A percentile compares a stretch with the other conserved stretches of the same genome.
phyloP scores from a whole-genome alignment of 352 stramenopile species.

The Phytophthora podocarpi region DNA sequence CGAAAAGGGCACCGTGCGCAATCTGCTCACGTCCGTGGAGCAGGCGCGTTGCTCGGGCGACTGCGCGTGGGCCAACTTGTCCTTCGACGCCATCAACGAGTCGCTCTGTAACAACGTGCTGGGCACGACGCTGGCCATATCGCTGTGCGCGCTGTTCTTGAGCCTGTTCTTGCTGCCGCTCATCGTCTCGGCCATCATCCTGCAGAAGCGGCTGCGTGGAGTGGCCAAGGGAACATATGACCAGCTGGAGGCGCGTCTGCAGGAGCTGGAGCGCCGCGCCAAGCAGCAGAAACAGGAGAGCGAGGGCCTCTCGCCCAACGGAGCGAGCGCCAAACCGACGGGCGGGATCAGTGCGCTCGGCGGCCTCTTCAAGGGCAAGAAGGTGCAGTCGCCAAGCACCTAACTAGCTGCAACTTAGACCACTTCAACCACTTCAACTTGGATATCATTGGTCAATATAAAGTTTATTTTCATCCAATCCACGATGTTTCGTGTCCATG shows the following conservation, averaged over 20 bases:
- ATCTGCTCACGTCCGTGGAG: conserved; percentile 65
- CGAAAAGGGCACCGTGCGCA: conserved; percentile 47
- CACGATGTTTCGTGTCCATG: conserved; percentile 6
- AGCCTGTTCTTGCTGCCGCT: conserved; percentile 78
- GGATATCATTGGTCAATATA: conserved; percentile 12
- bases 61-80: conserved; percentile 84
- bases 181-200: conserved; percentile 66
- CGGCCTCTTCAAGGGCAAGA: conserved; percentile 37
- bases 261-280: conserved; percentile 66
- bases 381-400: conserved; percentile 17
- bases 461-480: conserved; percentile 19
- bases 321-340: neutral
- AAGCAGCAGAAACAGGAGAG: conserved; percentile 44
- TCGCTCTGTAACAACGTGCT: conserved; percentile 76
- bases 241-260: conserved; percentile 69
- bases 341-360: conserved; percentile 28
- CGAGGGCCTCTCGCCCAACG: conserved; percentile 21
- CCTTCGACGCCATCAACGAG: conserved; percentile 80
- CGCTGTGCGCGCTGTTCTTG: conserved; percentile 79
- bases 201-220: conserved; percentile 82
- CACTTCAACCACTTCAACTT: conserved; percentile 18
- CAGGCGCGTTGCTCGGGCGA: conserved; percentile 71
- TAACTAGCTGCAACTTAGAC: no score
- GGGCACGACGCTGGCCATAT: conserved; percentile 78
- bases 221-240: conserved; percentile 83